phyloP scores from a whole-genome alignment of 768 basidiomycete species.

The Naematelia encephala region DNA sequence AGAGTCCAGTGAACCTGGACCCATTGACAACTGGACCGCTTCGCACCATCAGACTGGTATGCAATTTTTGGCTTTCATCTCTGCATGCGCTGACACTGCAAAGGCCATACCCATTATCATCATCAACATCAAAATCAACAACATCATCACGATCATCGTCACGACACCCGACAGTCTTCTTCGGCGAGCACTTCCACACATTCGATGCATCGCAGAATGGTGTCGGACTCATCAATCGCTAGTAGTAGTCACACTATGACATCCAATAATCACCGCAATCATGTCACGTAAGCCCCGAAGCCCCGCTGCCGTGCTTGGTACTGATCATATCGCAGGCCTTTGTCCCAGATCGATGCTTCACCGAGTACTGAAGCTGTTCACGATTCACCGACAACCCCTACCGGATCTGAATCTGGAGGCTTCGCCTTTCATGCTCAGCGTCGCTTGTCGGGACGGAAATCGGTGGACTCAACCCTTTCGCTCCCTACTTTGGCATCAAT shows the following conservation, averaged over 20 bases:
- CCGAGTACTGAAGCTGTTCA: constrained; percentile 19
- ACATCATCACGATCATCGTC: not conserved
- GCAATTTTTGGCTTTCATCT: not conserved
- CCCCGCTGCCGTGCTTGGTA: not conserved
- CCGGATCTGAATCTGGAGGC: constrained; percentile 29
- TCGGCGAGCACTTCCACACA: constrained; percentile 4
- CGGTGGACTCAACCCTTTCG: constrained; percentile 44
- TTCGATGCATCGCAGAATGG: constrained; percentile 36
- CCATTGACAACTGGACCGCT: not conserved
- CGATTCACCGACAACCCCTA: constrained; percentile 37
- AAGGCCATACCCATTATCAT: not conserved
- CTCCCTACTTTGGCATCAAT: constrained; percentile 20
- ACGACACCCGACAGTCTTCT: not conserved
- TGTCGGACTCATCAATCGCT: constrained; percentile 41
- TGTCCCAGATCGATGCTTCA: constrained; percentile 38
- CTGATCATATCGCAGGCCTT: constrained; percentile 22
- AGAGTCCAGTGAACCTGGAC: not conserved
- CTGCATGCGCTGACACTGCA: not conserved
- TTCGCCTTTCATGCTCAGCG: constrained; percentile 24
- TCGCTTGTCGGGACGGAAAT: constrained; percentile 37
- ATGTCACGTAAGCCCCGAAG: constrained; percentile 6
- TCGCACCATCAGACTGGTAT: constrained; percentile 7
- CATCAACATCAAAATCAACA: not conserved
- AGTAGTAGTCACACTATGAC: constrained; percentile 43
- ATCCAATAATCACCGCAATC: constrained; percentile 20